A percentile compares a stretch with the other conserved stretches of the same genome.
phyloP scores from a whole-genome alignment of 305 asterid species.

The Andrographis paniculata region DNA sequence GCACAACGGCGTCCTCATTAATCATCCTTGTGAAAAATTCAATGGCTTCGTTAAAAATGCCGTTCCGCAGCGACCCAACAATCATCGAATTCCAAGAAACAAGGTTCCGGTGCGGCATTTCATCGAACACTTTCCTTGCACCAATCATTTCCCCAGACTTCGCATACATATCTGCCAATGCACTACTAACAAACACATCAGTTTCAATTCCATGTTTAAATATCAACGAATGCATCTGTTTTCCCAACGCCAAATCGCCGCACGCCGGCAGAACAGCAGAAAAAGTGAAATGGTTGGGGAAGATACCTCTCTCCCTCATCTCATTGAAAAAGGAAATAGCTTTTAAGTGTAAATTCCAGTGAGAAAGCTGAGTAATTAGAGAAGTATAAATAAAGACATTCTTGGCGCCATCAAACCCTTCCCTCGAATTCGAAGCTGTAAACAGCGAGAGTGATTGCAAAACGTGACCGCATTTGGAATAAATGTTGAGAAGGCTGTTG shows the following conservation, averaged over 20 bases:
- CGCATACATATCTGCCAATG: constrained; percentile 43
- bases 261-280: constrained; percentile 45
- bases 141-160: constrained; percentile 25
- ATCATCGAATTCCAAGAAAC: constrained; percentile 52
- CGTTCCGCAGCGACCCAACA: constrained; percentile 36
- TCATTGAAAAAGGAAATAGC: constrained; percentile 34
- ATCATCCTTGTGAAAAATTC: constrained; percentile 21
- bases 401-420: constrained; percentile 20
- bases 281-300: constrained; percentile 35
- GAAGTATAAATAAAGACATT: constrained; percentile 43
- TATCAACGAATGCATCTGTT: constrained; percentile 38
- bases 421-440: constrained; percentile 22
- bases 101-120: constrained; percentile 45
- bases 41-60: constrained; percentile 25
- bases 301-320: constrained; percentile 35
- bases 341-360: constrained; percentile 19
- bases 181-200: constrained; percentile 42
- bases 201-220: constrained; percentile 29
- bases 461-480: constrained; percentile 33
- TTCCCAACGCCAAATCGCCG: constrained; percentile 24
- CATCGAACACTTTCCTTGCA: constrained; percentile 36
- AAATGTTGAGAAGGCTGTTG: constrained; percentile 38
- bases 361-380: constrained; percentile 36
- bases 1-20: constrained; percentile 22
- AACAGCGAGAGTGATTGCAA: constrained; percentile 27